Percentiles rank a stretch among this genome's conserved stretches.
Conservation (phyloP, 2,329 filamentous ascomycete species). For the Daldinia sp. region DNA sequence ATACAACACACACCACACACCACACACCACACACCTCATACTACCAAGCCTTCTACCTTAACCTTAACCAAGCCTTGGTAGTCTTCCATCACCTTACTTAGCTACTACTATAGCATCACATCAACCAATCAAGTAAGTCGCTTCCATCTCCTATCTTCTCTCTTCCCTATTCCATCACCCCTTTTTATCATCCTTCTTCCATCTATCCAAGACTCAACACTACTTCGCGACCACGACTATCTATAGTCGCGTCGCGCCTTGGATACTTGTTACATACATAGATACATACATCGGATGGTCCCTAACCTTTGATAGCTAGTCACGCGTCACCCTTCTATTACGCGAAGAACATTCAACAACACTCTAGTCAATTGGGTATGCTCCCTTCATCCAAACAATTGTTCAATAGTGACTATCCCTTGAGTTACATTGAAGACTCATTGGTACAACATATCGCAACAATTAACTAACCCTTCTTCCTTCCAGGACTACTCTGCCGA, state of each 20-base stretch:
- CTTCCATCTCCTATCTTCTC: not conserved
- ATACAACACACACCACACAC: not conserved
- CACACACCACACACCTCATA: not conserved
- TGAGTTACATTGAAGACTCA: constrained; percentile 7
- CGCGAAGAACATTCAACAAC: not conserved
- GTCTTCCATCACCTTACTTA: not conserved
- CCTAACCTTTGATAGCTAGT: not conserved
- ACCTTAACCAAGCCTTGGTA: not conserved
- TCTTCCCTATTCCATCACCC: too few species aligned
- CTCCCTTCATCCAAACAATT: constrained; percentile 5
- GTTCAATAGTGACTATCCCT: constrained; percentile 3
- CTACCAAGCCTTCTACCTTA: not conserved
- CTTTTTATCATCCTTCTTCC: not conserved
- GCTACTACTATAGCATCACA: not conserved
- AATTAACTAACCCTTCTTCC: not conserved
- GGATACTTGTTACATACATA: not conserved
- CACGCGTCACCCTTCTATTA: not conserved
- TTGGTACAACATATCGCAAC: not conserved
- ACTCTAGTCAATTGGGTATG: not conserved
- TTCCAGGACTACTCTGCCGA: not conserved
- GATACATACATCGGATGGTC: not conserved
- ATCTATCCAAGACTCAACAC: not conserved
- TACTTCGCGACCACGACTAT: not conserved
- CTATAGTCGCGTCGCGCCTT: not conserved
- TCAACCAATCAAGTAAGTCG: not conserved